Conservation (phyloP, 2,329 filamentous ascomycete genomes). For the Calonectria pauciramosa region DNA sequence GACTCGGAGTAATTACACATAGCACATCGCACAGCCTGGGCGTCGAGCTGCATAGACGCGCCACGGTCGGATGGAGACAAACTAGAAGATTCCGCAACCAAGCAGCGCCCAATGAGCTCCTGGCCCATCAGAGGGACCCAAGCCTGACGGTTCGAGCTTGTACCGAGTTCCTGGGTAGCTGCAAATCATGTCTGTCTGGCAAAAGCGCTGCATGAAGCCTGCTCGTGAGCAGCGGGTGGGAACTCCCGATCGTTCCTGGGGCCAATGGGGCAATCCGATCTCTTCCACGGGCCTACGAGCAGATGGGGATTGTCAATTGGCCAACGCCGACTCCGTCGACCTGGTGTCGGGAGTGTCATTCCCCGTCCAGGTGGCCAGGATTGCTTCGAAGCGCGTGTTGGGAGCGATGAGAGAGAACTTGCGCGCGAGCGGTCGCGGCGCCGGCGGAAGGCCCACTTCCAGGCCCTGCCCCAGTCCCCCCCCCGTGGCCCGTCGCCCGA, state of each 20-base stretch:
- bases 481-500: slow-evolving; percentile 28
- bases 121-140: slow-evolving; percentile 26
- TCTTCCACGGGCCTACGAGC: slow-evolving; percentile 34
- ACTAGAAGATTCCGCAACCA: slow-evolving; percentile 32
- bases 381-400: slow-evolving; percentile 28
- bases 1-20: slow-evolving; percentile 9
- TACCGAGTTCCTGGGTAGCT: slow-evolving; percentile 45
- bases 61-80: slow-evolving; percentile 34
- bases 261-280: slow-evolving; percentile 41
- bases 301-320: slow-evolving; percentile 34
- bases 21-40: neutral
- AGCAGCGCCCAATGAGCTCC: slow-evolving; percentile 35
- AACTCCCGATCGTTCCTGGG: slow-evolving; percentile 43
- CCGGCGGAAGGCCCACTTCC: slow-evolving; percentile 19
- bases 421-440: slow-evolving; percentile 20
- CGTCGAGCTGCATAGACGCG: slow-evolving; percentile 27
- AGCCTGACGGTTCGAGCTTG: slow-evolving; percentile 36
- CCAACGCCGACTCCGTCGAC: slow-evolving; percentile 17
- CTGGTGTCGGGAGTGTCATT: slow-evolving; percentile 18
- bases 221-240: slow-evolving; percentile 37
- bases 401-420: slow-evolving; percentile 9
- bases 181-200: slow-evolving; percentile 51
- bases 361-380: slow-evolving; percentile 12
- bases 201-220: slow-evolving; percentile 44
- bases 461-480: slow-evolving; percentile 26